These are phyloP conservation scores for Apiospora arundinis DNA, from an alignment of 2,329 filamentous ascomycete genomes.

Conservation along the genomic window DNA sequence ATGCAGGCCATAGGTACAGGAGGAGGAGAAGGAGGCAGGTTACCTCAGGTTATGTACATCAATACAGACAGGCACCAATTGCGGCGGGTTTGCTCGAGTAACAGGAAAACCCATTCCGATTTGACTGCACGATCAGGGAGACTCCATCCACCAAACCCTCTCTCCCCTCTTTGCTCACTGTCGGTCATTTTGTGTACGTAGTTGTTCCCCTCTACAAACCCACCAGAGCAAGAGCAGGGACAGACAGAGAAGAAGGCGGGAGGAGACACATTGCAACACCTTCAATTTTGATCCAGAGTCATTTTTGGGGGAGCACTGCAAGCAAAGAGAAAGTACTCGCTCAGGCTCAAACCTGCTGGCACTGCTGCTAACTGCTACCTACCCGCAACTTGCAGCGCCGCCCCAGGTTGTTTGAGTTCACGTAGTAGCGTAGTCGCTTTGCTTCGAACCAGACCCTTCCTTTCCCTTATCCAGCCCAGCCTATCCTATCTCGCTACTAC, in stretches of 20 bases:
- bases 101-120: slow-evolving; percentile 12
- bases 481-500: neutral
- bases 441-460: slow-evolving; percentile 15
- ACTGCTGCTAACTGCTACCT: neutral
- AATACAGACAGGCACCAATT: neutral
- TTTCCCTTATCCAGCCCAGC: slow-evolving; percentile 9
- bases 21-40: too few relatives aligned
- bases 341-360: neutral
- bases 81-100: slow-evolving; percentile 9
- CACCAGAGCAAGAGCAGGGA: neutral
- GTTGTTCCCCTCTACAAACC: neutral
- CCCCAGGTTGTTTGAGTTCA: slow-evolving; percentile 11
- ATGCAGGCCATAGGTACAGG: slow-evolving; percentile 12
- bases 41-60: neutral
- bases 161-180: slow-evolving; percentile 15
- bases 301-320: neutral
- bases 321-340: neutral
- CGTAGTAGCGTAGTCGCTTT: slow-evolving; percentile 2
- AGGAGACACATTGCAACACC: slow-evolving; percentile 3
- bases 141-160: slow-evolving; percentile 18
- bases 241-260: neutral
- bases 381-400: neutral
- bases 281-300: neutral
- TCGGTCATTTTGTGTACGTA: slow-evolving; percentile 2
- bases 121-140: slow-evolving; percentile 9